Base-by-base conservation (phyloP, 495 filamentous ascomycete genomes). In the Aspergillus wentii region DNA sequence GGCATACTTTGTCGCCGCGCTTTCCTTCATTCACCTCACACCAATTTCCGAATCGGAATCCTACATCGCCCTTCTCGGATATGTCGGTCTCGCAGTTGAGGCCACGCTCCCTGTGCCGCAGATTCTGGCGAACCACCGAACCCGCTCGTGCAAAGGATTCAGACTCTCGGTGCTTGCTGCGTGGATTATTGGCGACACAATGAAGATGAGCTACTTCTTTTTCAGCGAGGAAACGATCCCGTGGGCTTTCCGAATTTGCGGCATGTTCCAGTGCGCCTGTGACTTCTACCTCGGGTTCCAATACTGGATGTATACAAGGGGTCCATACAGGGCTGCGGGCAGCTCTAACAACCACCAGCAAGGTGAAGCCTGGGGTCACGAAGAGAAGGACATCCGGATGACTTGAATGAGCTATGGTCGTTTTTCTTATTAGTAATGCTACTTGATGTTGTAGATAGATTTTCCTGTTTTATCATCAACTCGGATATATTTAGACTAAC, bases 151-250 rank as follows among this genome's bases (percentile, higher is more conserved):
- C 66, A 85, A 85, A 54, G 92, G 92, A 7, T 95, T 98, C 65
- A 78, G 92, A 3, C 29, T 95, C 5, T 89, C 82, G 8, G 88
- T 98, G 5, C 64, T 96, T 17, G 81, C 72, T 4, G 88, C 84
- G 31, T 98, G 92, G 92, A 64, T 98, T 43, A 59, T 87, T 9
- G 92, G 92, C 46, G 92, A 98, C 64, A 67, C 78, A 22, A 94
- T 95, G 84, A 98, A 98, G 72, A 85, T 95, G 79, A 82, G 82
- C 30, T 98, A 86, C 69, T 96, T 97, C 65, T 89, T 88, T 57
- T 79, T 73, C 22, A 82, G 85, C 9, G 68, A 69, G 18, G 76
- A 82, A 35, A 49, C 54, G 28, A 87, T 98, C 30, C 87, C 90
- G 1, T 78, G 77, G 74, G 79, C 88, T 2, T 98, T 98, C 69